Evolutionary conservation across 805 yeast species (phyloP).

Genomic region (Saccharomycopsis amapae): DNA sequence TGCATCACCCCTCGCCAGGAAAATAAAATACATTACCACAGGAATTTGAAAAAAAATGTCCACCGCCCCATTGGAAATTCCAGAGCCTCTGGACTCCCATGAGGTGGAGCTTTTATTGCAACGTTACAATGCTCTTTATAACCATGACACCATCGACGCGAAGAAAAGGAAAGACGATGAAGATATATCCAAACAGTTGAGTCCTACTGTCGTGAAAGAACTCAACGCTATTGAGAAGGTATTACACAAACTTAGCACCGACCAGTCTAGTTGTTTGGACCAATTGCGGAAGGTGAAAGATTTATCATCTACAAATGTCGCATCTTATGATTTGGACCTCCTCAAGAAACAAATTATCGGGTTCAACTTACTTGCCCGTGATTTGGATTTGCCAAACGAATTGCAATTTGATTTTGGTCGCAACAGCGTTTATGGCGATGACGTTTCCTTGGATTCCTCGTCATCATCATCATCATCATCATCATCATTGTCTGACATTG

Average conservation of each 20-base stretch:
- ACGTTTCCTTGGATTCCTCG: background rate
- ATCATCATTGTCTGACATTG: background rate
- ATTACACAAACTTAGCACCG: conserved; percentile 33
- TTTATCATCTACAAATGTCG: conserved; percentile 20
- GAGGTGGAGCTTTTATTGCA: conserved; percentile 25
- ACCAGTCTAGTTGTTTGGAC: background rate
- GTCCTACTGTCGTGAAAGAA: conserved; percentile 26
- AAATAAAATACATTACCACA: no score
- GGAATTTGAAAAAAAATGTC: no score
- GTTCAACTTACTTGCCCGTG: conserved; percentile 57
- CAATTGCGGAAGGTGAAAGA: background rate
- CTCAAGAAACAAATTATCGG: conserved; percentile 55
- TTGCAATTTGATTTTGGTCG: conserved; percentile 35
- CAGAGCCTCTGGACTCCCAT: conserved; percentile 12
- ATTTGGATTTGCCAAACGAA: conserved; percentile 53
- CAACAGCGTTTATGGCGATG: conserved; percentile 2
- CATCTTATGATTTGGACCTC: conserved; percentile 36
- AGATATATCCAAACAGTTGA: conserved; percentile 11
- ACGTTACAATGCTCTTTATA: conserved; percentile 27
- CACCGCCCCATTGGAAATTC: conserved; percentile 8
- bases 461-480: background rate
- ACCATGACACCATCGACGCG: conserved; percentile 4
- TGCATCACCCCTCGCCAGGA: no score
- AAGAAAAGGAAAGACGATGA: background rate
- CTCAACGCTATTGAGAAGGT: conserved; percentile 38